Percentiles rank a stretch among this genome's conserved stretches.
phyloP scores from a whole-genome alignment of 2,329 filamentous ascomycete genomes.

The Fusarium sp. region DNA sequence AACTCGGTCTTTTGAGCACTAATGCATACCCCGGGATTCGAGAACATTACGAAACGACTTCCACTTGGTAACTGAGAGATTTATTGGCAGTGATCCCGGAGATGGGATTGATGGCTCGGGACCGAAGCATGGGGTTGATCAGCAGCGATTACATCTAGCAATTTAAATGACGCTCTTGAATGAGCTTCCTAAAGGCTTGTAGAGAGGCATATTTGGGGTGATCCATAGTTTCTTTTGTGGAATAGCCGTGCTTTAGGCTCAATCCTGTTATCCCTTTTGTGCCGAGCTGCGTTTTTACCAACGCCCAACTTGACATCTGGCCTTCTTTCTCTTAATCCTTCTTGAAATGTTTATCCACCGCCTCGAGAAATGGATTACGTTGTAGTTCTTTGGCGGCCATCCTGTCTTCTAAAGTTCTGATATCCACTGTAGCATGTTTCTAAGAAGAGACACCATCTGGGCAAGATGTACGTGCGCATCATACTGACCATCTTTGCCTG shows the following conservation, averaged over 20 bases:
- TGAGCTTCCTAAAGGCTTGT: no score
- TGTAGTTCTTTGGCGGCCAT: slow-evolving; percentile 40
- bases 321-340: background rate
- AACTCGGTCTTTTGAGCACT: background rate
- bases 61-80: background rate
- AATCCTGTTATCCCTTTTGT: no score
- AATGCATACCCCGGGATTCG: background rate
- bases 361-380: slow-evolving; percentile 37
- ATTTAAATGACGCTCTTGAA: no score
- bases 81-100: background rate
- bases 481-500: slow-evolving; percentile 36
- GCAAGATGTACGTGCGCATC: slow-evolving; percentile 41
- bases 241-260: no score
- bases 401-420: slow-evolving; percentile 41
- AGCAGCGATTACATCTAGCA: no score
- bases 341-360: background rate
- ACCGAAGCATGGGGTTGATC: background rate
- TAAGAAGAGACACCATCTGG: slow-evolving; percentile 32
- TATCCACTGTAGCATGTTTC: slow-evolving; percentile 42
- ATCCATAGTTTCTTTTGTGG: no score
- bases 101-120: background rate
- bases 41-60: background rate
- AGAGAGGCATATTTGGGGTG: no score
- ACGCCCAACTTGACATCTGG: no score
- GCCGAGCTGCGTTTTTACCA: no score